Conservation (phyloP, 345 rosid species). For the Arabis alpina region DNA sequence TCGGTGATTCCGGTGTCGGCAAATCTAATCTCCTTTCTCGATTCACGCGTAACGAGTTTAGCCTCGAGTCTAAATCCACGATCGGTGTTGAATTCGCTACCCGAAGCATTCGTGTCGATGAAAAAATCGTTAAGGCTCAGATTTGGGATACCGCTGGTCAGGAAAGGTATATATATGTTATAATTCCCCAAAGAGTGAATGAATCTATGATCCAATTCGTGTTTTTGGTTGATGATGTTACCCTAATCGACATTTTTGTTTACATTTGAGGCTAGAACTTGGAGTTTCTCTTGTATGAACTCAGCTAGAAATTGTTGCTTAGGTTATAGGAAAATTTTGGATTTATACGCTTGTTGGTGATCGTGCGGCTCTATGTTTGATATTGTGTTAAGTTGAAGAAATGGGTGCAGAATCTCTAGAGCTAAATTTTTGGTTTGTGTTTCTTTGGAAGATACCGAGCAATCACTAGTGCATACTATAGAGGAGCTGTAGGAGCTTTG, state of each 20-base stretch:
- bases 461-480: constrained; percentile 89
- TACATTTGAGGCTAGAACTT: background rate
- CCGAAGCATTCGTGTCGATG: constrained; percentile 73
- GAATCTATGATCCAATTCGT: background rate
- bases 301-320: background rate
- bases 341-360: background rate
- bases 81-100: constrained; percentile 91
- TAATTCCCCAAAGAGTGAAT: background rate
- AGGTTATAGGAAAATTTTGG: background rate
- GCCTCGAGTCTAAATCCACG: constrained; percentile 84
- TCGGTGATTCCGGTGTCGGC: constrained; percentile 87
- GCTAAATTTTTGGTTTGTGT: constrained; percentile 24
- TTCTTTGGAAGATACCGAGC: constrained; percentile 68
- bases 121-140: constrained; percentile 83
- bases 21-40: constrained; percentile 78
- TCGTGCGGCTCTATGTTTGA: background rate
- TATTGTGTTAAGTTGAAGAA: background rate
- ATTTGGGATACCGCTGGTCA: constrained; percentile 94
- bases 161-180: constrained; percentile 53
- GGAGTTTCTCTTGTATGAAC: background rate
- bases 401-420: background rate
- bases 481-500: constrained; percentile 90
- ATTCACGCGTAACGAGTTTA: constrained; percentile 79
- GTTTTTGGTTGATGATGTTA: background rate
- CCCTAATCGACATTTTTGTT: background rate